Conservation (phyloP, 345 rosid genomes). For the Physaria fendleri region DNA sequence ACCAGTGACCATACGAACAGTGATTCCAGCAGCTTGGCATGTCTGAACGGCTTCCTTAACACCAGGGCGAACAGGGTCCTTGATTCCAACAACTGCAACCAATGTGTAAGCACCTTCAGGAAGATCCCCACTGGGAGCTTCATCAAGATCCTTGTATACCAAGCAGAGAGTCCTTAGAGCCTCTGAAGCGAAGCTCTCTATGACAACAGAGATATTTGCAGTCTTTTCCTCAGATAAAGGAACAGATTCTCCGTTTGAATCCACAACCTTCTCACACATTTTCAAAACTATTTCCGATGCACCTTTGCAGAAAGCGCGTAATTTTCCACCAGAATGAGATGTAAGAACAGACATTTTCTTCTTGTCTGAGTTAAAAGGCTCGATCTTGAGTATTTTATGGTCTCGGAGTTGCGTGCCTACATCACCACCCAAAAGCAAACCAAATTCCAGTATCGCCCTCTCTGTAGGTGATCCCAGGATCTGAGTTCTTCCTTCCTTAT, state of each 20-base stretch:
- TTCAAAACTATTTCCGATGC: slow-evolving; percentile 62
- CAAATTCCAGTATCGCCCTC: slow-evolving; percentile 59
- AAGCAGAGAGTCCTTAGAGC: slow-evolving; percentile 70
- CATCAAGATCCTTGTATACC: slow-evolving; percentile 51
- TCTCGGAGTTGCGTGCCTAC: slow-evolving; percentile 39
- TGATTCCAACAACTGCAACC: slow-evolving; percentile 59
- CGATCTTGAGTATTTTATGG: slow-evolving; percentile 52
- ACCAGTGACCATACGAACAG: slow-evolving; percentile 70
- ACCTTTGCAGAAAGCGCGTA: slow-evolving; percentile 58
- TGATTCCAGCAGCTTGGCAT: slow-evolving; percentile 68
- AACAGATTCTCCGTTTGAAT: slow-evolving; percentile 37
- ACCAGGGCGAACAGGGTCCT: slow-evolving; percentile 68
- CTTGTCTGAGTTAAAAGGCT: slow-evolving; percentile 72
- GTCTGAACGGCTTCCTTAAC: slow-evolving; percentile 58
- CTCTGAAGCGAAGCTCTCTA: slow-evolving; percentile 53
- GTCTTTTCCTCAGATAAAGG: slow-evolving; percentile 42
- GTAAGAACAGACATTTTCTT: slow-evolving; percentile 67
- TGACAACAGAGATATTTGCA: slow-evolving; percentile 35
- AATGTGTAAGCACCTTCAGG: slow-evolving; percentile 59
- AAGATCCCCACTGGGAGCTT: slow-evolving; percentile 36
- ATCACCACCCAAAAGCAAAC: slow-evolving; percentile 60
- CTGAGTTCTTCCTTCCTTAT: slow-evolving; percentile 49
- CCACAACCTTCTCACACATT: slow-evolving; percentile 47
- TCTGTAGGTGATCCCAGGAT: slow-evolving; percentile 73
- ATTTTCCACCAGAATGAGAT: slow-evolving; percentile 38